These are phyloP conservation scores for Microcyclosporella mali DNA, from an alignment of 2,329 filamentous ascomycete genomes.

Conservation along the genomic window DNA sequence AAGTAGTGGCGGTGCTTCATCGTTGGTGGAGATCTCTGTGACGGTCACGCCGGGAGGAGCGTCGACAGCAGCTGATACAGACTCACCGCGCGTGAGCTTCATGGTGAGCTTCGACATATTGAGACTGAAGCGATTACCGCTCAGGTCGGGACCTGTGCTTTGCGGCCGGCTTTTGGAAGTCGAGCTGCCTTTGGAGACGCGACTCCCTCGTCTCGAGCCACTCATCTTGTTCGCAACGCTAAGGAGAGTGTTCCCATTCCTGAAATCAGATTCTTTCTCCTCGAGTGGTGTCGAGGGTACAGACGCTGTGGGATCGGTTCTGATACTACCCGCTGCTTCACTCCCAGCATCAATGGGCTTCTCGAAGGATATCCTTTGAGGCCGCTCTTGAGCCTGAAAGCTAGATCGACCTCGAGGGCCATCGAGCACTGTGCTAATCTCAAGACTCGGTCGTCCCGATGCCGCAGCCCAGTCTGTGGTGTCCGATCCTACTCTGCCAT, in stretches of 20 bases:
- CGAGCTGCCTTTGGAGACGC: slow-evolving; percentile 13
- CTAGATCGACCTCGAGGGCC: slow-evolving; percentile 32
- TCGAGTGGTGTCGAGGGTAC: slow-evolving; percentile 39
- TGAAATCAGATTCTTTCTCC: slow-evolving; percentile 28
- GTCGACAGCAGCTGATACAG: neutral
- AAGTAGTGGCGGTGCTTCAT: slow-evolving; percentile 1
- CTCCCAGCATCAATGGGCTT: slow-evolving; percentile 31
- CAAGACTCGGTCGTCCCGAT: slow-evolving; percentile 24
- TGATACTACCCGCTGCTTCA: slow-evolving; percentile 21
- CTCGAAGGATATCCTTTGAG: slow-evolving; percentile 38
- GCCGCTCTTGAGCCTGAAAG: slow-evolving; percentile 32
- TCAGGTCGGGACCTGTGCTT: slow-evolving; percentile 27
- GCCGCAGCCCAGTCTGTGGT: slow-evolving; percentile 16
- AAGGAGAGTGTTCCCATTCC: slow-evolving; percentile 22
- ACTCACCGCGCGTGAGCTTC: slow-evolving; percentile 28
- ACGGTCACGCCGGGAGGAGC: slow-evolving; percentile 1
- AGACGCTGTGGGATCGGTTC: slow-evolving; percentile 22
- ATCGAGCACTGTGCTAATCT: slow-evolving; percentile 23
- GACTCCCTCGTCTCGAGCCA: slow-evolving; percentile 25
- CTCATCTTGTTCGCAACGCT: slow-evolving; percentile 25
- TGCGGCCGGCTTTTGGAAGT: slow-evolving; percentile 38
- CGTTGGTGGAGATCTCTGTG: neutral
- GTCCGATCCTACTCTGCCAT: slow-evolving; percentile 11
- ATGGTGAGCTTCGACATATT: slow-evolving; percentile 37
- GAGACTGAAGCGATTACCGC: slow-evolving; percentile 34